These are phyloP conservation scores for Prosopis cineraria DNA, from an alignment of 306 rosid species.

Conservation along the genomic window DNA sequence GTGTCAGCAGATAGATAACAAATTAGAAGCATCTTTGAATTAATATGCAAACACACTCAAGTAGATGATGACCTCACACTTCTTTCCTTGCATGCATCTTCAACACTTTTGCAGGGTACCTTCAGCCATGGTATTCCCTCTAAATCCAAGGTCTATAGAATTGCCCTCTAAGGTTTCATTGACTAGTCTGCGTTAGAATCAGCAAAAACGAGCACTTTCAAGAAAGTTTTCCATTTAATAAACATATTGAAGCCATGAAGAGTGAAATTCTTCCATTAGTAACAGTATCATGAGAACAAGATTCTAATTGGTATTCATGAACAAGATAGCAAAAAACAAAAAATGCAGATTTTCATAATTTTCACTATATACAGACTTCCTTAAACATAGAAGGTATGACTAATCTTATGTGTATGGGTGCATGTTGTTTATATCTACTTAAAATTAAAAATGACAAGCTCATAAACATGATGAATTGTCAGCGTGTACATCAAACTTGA, in stretches of 20 bases:
- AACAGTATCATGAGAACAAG: conserved; percentile 24
- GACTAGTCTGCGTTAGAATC: conserved; percentile 66
- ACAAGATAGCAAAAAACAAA: not conserved
- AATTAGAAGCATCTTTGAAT: not conserved
- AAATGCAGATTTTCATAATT: not conserved
- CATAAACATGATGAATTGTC: not conserved
- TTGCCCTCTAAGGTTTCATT: conserved; percentile 87
- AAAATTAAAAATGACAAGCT: not conserved
- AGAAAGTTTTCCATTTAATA: conserved; percentile 56
- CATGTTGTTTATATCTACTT: not conserved
- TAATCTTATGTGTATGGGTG: not conserved
- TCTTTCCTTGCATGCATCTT: conserved; percentile 6
- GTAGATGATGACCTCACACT: not conserved
- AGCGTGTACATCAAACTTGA: not conserved
- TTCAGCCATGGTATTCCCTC: conserved; percentile 79
- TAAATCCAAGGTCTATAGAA: conserved; percentile 75
- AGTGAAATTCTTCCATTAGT: conserved; percentile 38
- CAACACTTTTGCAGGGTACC: conserved; percentile 46
- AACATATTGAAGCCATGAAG: conserved; percentile 38
- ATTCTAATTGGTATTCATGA: not conserved
- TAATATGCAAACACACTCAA: not conserved
- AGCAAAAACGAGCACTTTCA: conserved; percentile 59
- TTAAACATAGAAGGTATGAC: not conserved
- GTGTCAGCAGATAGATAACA: conserved; percentile 8
- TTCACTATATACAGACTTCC: not conserved